Evolutionary conservation across 2,329 filamentous ascomycete genomes (phyloP), one percentile per base, ranked within the genome.

Genomic region (Pseudogymnoascus sp.): DNA sequence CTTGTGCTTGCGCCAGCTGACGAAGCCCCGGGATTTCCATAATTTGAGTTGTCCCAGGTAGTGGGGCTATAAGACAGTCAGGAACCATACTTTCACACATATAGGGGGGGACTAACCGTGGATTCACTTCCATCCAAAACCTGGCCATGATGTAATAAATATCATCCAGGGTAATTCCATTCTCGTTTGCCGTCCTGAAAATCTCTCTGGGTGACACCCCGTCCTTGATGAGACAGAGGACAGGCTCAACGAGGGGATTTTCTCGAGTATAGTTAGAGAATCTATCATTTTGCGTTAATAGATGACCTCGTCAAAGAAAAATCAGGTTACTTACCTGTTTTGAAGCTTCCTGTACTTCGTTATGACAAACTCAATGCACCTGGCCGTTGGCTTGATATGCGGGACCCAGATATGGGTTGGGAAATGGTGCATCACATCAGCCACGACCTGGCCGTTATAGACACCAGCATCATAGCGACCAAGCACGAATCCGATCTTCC

Each of bases 401-500:
- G 26, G 29, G 10, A 29, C 26, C 59, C 37, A 37, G 2, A 14
- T 40, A 26, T 37, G 59, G 18, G 59, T 10, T 61, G 12, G 34
- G 18, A 37, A 61, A 23, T 40, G 34, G 21, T 39, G 59, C 59
- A 61, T 39, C 7, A 61, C 59, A 29, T 61, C 59, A n/a, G 18
- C 59, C 59, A 40, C 59, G 6, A 42, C 14, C 23, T 61, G 59
- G 6, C 18, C 59, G 5, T 61, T 39, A 10, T 61, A 26, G 5
- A 40, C 59, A 5, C 59, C 59, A 11, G 34, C 34, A 14, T 26
- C 34, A 18, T 37, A n/a, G 11, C 34, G 34, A 7, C 59, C 59
- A 12, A 61, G 18, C 3, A 40, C 59, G 34, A 61, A 61, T 23
- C 59, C 59, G n/a, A 61, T 40, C 59, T 61, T 61, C 18, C 59